phyloP scores from a whole-genome alignment of 192 early-diverging fungal genomes.

The Kappamyces sp. region DNA sequence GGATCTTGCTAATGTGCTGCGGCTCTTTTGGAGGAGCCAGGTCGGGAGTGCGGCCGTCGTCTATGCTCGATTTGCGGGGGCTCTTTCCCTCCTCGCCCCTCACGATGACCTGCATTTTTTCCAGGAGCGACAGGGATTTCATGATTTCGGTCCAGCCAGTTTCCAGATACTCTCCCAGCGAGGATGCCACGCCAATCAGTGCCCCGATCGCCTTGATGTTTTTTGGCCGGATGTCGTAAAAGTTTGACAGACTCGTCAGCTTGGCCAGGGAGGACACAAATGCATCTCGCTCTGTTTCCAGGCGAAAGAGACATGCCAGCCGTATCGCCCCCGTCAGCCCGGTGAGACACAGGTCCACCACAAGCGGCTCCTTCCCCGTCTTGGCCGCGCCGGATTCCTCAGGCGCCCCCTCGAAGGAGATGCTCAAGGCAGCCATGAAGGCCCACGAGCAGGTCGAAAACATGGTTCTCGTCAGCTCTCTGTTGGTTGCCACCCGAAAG shows the following conservation, averaged over 20 bases:
- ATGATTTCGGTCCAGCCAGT: conserved; percentile 76
- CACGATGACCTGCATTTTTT: conserved; percentile 73
- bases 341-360: conserved; percentile 61
- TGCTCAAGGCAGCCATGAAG: conserved; percentile 49
- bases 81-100: conserved; percentile 25
- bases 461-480: conserved; percentile 48
- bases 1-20: conserved; percentile 11
- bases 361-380: conserved; percentile 31
- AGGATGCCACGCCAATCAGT: conserved; percentile 66
- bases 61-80: conserved; percentile 11
- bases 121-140: conserved; percentile 78
- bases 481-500: conserved; percentile 32
- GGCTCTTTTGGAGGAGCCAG: conserved; percentile 3
- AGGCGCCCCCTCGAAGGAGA: conserved; percentile 41
- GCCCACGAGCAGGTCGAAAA: conserved; percentile 51
- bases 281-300: conserved; percentile 84
- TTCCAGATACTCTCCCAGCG: conserved; percentile 45
- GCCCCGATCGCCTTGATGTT: conserved; percentile 87
- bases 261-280: conserved; percentile 87
- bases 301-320: conserved; percentile 73
- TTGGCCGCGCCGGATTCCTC: conserved; percentile 27
- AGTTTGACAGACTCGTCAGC: conserved; percentile 77
- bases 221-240: conserved; percentile 82
- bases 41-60: conserved; percentile 14
- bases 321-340: conserved; percentile 79